phyloP scores from a whole-genome alignment of 257 asterid species.

The Solanum tarijense region DNA sequence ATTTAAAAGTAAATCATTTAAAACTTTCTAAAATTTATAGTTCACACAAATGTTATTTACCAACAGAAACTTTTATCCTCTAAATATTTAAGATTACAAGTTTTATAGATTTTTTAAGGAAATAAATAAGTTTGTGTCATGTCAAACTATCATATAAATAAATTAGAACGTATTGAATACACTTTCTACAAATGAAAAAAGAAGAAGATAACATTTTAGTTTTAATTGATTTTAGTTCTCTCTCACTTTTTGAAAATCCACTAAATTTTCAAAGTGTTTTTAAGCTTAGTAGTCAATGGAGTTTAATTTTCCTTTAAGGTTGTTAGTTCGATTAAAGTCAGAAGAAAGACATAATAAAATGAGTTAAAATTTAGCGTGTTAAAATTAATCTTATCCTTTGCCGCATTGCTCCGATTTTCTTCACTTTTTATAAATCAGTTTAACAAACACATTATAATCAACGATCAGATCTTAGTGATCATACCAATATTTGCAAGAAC shows the following conservation, averaged over 20 bases:
- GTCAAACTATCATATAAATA: background rate
- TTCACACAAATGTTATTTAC: background rate
- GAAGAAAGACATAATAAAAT: background rate
- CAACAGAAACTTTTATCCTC: background rate
- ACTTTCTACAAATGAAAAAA: background rate
- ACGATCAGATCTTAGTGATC: too few relatives aligned
- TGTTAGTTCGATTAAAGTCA: background rate
- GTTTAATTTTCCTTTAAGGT: background rate
- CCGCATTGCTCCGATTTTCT: too few relatives aligned
- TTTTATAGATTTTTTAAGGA: too few relatives aligned
- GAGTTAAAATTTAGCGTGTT: background rate
- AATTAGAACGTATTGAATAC: too few relatives aligned
- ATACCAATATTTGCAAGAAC: too few relatives aligned
- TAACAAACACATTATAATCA: too few relatives aligned
- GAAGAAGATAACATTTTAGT: background rate
- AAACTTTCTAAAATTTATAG: too few relatives aligned
- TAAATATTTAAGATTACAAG: too few relatives aligned
- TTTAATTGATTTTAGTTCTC: background rate
- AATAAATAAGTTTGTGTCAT: background rate
- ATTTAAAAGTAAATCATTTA: background rate
- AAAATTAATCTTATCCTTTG: background rate
- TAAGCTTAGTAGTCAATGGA: background rate
- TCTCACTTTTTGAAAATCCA: background rate
- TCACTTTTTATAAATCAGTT: too few relatives aligned
- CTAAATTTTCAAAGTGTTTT: background rate